Base-by-base conservation (phyloP, 2,329 filamentous ascomycete genomes). In the Ceratocystis smalleyi region DNA sequence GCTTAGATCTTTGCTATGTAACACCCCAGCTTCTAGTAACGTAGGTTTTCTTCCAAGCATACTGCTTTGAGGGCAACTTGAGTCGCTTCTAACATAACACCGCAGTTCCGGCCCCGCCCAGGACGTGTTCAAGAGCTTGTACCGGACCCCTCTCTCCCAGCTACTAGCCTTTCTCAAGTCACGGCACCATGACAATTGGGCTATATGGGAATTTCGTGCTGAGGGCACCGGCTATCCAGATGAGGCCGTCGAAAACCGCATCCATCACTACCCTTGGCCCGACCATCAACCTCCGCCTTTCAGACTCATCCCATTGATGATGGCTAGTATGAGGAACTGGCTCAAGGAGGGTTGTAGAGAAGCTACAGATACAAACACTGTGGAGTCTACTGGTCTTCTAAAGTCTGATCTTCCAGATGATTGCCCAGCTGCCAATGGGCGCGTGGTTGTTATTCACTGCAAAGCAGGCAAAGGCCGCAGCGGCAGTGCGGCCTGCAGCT, bases 231-330 rank as follows among this genome's bases (percentile, higher is more conserved):
- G 94, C 1, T 99, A 99, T 71, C 91, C 91, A 0, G 94, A 99
- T 71, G 82, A 85, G 19, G 88, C 91, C 65, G 92, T 99, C 0
- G 90, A 96, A 72, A 81, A 83, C 43, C 82, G 91, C 2, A 86
- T 97, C 68, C 83, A 87, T 68, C 94, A 99, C 75, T 97, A 91
- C 71, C 94, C 94, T 0, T 99, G 89, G 84, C 94, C 94, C 0
- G 94, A 99, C 72, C 94, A 99, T 72, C 94, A 99, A 72, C 94
- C 94, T 2, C 94, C 94, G 62, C 94, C 94, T 0, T 99, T 99
- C 71, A 81, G 84, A 24, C 78, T 97, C 22, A 85, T 99, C 43
- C 92, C 92, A 0, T 80, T 89, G 75, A 91, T 96, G 67, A 85
- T 96, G 81, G 91, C 85, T 0, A 89, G 88, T 70, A 97, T 99